Conservation (phyloP, 2,329 filamentous ascomycete species). For the Aspergillus sp. region DNA sequence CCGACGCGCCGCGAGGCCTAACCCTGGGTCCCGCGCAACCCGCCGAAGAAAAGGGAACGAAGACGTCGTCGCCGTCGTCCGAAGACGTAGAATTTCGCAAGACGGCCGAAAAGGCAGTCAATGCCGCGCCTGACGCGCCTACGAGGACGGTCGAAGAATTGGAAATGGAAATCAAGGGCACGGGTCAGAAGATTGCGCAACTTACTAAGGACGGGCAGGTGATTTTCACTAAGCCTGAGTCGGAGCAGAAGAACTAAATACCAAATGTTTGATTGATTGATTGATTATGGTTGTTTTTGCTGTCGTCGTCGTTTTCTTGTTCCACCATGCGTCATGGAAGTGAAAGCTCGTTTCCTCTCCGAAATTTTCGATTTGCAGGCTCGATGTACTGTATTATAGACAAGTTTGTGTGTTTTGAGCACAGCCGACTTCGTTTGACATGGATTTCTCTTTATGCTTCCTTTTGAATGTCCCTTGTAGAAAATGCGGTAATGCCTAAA, state of each 20-base stretch:
- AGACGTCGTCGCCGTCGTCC: background rate
- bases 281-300: background rate
- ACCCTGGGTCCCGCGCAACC: constrained; percentile 58
- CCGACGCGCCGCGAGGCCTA: constrained; percentile 72
- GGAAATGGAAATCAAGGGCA: constrained; percentile 31
- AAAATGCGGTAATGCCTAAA: no score
- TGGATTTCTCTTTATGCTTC: constrained; percentile 6
- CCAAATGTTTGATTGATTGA: background rate
- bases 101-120: constrained; percentile 22
- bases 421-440: constrained; percentile 8
- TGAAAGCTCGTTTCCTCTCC: constrained; percentile 3
- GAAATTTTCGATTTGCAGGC: constrained; percentile 16
- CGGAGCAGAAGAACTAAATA: constrained; percentile 16
- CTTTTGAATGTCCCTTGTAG: no score
- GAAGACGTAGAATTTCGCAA: constrained; percentile 19
- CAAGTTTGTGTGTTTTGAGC: constrained; percentile 1
- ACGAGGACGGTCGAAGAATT: constrained; percentile 29
- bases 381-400: constrained; percentile 23
- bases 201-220: constrained; percentile 64
- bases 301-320: background rate
- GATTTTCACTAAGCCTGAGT: constrained; percentile 51
- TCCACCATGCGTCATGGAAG: background rate
- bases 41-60: constrained; percentile 11
- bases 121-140: constrained; percentile 22
- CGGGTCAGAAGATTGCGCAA: constrained; percentile 49